Evolutionary conservation across 164 flowering plant genomes (phyloP).

Genomic region (Malania oleifera): DNA sequence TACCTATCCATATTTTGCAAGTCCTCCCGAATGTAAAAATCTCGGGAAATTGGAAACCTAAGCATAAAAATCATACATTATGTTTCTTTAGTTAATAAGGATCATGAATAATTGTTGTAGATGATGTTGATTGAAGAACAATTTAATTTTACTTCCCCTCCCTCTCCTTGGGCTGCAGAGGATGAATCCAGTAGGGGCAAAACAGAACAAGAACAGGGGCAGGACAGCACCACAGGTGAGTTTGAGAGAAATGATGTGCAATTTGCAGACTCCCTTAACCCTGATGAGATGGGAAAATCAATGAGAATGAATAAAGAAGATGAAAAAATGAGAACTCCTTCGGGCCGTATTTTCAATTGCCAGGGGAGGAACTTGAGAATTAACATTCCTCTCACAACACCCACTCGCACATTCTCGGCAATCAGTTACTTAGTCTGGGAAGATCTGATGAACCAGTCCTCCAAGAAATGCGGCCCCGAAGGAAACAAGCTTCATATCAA

Average conservation of each 20-base stretch:
- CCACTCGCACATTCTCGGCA: conserved; percentile 75
- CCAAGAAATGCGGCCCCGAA: conserved; percentile 56
- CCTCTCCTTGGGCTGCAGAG: conserved; percentile 31
- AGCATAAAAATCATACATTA: no score
- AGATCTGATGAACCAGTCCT: conserved; percentile 60
- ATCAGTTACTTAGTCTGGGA: conserved; percentile 70
- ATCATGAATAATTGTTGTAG: no score
- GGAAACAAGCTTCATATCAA: conserved; percentile 60
- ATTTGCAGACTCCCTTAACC: conserved; percentile 33
- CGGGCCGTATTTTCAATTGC: conserved; percentile 44
- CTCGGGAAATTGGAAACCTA: no score
- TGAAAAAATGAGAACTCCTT: conserved; percentile 38
- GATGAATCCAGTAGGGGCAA: conserved; percentile 48
- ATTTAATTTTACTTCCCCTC: background rate
- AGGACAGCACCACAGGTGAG: conserved; percentile 34
- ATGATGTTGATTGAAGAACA: background rate
- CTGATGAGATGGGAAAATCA: conserved; percentile 43
- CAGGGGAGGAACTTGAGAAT: conserved; percentile 76
- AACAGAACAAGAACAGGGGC: conserved; percentile 48
- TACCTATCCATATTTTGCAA: no score
- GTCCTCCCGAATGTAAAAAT: no score
- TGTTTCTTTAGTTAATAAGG: no score
- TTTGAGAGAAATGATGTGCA: conserved; percentile 35
- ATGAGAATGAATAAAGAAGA: conserved; percentile 46
- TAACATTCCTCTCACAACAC: conserved; percentile 81